Base-by-base conservation (phyloP, 2,329 filamentous ascomycete species). In the Periglandula ipomoeae region DNA sequence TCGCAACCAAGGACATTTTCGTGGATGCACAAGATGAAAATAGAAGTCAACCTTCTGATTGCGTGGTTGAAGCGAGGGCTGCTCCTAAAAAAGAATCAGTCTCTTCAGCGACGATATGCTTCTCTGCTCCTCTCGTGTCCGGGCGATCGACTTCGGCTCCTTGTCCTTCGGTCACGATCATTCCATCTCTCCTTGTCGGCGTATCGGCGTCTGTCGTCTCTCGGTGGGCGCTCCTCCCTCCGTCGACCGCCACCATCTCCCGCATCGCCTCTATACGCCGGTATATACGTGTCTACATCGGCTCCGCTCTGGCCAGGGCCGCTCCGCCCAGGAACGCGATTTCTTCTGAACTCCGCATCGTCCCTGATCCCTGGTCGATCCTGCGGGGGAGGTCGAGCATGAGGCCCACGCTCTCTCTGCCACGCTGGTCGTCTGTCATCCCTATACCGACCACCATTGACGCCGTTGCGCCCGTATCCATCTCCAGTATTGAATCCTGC, bases 401-500 rank as follows among this genome's bases (percentile, higher is more conserved):
- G 74, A 11, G 76, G 60, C 9, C 70, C 72, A 20, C 72, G 69
- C n/a, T 77, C 75, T 47, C 75, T 65, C 41, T 73, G 70, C 78
- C 77, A 81, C 2, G 73, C 75, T 5, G 76, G 76, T 45, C 75
- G 65, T 15, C 74, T 69, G 15, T 72, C 70, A 15, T 74, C 70
- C 15, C 68, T 67, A 47, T 72, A 72, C 24, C 75, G 67, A 20
- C 67, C 64, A 5, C 71, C 71, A 45, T 73, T 76, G 26, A 65
- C 65, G 32, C 75, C 73, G 52, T 75, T 76, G 7, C 74, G 63
- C 19, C 70, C 70, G 51, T 73, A 79, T 9, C 69, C 70, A 46
- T 79, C 76, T 20, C 69, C 70, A 51, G 70, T 72, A 52, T 73
- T 71, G 60, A 79, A 76, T 2, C 74, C 70, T 8, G 67, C 66